Base-by-base conservation (phyloP, 1,284 basidiomycete species). In the Amylostereum areolatum region DNA sequence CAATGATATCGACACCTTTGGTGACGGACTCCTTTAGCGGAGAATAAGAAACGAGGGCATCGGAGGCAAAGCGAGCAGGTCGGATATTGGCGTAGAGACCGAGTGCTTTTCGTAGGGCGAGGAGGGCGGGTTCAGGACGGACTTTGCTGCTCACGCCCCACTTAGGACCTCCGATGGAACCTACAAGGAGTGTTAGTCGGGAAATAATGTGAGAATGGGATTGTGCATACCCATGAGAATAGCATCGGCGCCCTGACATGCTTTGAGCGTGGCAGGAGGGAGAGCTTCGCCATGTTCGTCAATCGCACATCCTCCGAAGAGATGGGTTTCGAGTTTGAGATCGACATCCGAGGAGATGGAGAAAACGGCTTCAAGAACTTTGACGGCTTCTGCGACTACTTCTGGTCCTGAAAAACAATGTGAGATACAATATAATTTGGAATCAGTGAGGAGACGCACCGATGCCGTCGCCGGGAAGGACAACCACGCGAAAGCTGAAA, bases 61-160 rank as follows among this genome's bases (percentile, higher is more conserved):
- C 88, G 24, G 93, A 96, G 1, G 92, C 92, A 62, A 99, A 96
- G 62, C 89, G 91, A 27, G 93, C 92, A 5, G 97, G 97, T 34
- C 97, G 90, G 66, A 99, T 97, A 74, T 99, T 99, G 64, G 93
- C 96, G 70, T 96, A 98, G 45, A 98, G 80, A 35, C 93, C 95
- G 48, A 98, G 84, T 41, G 81, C 83, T 70, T 99, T 98, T 62
- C 97, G 89, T 46, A 99, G 81, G n/a, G 75, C 69, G 30, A 99
- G 85, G 27, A 99, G 79, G 51, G 96, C 96, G 58, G 87, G 84
- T 69, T 99, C 97, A n/a, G 97, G 97, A 52, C 97, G 86, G 47
- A 98, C 83, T 66, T 90, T 88, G 57, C 86, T 85, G 48, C 85
- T 78, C 2, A 93, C 87, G 40, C 94, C 95, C 97, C 97, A 99